Conservation (phyloP, 2,329 filamentous ascomycete genomes). For the Emergomyces africanus region DNA sequence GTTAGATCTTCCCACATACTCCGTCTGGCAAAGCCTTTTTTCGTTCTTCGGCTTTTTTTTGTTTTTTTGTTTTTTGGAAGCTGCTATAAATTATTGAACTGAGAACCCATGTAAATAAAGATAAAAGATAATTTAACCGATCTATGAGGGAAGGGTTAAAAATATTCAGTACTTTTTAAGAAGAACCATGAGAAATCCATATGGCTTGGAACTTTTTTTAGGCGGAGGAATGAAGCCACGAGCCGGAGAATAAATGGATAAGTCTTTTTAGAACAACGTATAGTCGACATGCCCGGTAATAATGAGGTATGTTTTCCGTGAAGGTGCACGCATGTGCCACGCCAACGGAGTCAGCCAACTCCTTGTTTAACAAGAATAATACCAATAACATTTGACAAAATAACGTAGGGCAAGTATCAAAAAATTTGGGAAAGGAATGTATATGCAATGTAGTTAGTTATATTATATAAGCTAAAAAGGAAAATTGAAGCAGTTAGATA, state of each 20-base stretch:
- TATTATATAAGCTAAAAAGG: neutral
- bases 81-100: neutral
- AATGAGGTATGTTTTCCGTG: too few species aligned
- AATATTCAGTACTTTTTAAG: neutral
- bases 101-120: neutral
- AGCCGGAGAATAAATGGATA: too few species aligned
- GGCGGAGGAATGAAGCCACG: too few species aligned
- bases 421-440: constrained; percentile 19
- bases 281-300: too few species aligned
- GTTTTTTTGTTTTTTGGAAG: neutral
- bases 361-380: too few species aligned
- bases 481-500: neutral
- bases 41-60: neutral
- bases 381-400: too few species aligned
- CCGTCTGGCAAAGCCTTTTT: too few species aligned
- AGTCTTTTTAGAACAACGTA: too few species aligned
- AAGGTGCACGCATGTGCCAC: constrained; percentile 14
- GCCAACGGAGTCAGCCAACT: constrained; percentile 19
- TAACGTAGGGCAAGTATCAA: too few species aligned
- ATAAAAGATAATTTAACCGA: neutral
- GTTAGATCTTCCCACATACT: too few species aligned
- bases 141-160: neutral
- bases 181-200: too few species aligned
- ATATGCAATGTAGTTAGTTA: neutral
- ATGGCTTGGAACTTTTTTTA: too few species aligned